Evolutionary conservation across 257 asterid species (phyloP).

Genomic region (Haberlea rhodopensis): DNA sequence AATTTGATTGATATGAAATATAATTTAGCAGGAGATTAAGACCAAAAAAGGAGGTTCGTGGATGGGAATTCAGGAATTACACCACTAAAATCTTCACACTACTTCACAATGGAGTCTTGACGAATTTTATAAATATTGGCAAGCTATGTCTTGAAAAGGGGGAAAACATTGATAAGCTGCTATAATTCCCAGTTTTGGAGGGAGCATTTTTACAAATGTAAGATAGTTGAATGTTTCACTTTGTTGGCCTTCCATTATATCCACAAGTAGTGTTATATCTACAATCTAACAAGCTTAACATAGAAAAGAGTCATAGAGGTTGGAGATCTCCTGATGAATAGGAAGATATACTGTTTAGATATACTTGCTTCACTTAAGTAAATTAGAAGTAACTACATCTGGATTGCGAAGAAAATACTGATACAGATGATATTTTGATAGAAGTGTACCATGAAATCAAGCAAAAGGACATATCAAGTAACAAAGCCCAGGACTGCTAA

Average conservation of each 20-base stretch:
- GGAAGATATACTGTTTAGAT: not conserved
- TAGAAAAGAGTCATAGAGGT: not conserved
- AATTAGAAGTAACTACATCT: not conserved
- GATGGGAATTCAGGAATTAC: not conserved
- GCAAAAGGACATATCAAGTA: conserved; percentile 14
- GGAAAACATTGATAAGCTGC: not conserved
- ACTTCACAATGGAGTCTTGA: not conserved
- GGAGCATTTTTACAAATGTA: not conserved
- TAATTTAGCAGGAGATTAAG: not conserved
- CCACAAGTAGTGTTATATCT: not conserved
- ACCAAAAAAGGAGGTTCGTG: not conserved
- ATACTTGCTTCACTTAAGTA: not conserved
- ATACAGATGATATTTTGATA: not conserved
- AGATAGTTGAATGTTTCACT: not conserved
- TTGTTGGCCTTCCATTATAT: too few species aligned
- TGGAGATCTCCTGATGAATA: not conserved
- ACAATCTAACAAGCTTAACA: not conserved
- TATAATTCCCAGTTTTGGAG: not conserved
- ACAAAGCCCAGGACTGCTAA: conserved; percentile 15
- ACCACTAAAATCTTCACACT: not conserved
- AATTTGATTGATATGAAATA: not conserved
- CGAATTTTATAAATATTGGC: too few species aligned
- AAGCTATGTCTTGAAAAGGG: not conserved
- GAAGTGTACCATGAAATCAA: not conserved
- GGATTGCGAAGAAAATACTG: not conserved